Evolutionary conservation across 495 filamentous ascomycete species (phyloP), one percentile per base, ranked within the genome.

Genomic region (Physcia stellaris): DNA sequence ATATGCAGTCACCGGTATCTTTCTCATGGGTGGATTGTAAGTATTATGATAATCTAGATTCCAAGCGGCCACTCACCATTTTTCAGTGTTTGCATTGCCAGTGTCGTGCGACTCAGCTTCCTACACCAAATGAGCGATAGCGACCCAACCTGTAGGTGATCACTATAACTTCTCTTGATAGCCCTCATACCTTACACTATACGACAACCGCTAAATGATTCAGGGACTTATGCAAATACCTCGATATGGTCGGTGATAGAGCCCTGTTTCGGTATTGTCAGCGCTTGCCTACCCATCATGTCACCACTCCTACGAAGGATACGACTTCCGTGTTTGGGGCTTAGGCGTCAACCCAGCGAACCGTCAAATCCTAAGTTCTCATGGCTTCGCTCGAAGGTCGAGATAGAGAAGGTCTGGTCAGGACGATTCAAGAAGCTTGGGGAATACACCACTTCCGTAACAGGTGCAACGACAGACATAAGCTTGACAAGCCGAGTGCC

Each of bases 221-320:
- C 40, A 35, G 62, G 41, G 55, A 45, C 38, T 42, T 50, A 29
- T 41, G 49, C 37, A 41, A 38, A 46, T 15, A 48, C 53, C 6
- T 37, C 47, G 29, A 50, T 61, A 32, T 67, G 61, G 60, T 59
- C 60, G 15, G 53, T 55, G 1, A 51, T 63, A n/a, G 63, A 67
- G 37, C 52, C 62, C 3, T 52, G 59, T 18, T 48, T 59, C 24
- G 61, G 61, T 16, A 50, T 67, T 24, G 58, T 66, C 33, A 56
- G 58, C 38, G 59, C 61, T 3, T 64, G 64, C 41, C 47, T 68
- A 11, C 60, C 60, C 0, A 57, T 62, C 3, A 52, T 63, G 34
- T 55, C 55, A 6, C 32, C 38, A 9, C 48, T 46, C 12, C 26
- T 46, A 1, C 33, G 33, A 18, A n/a, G n/a, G n/a, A n/a, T n/a